Evolutionary conservation across 2,329 filamentous ascomycete genomes (phyloP).

Genomic region (Cladosporium cucumerinum): DNA sequence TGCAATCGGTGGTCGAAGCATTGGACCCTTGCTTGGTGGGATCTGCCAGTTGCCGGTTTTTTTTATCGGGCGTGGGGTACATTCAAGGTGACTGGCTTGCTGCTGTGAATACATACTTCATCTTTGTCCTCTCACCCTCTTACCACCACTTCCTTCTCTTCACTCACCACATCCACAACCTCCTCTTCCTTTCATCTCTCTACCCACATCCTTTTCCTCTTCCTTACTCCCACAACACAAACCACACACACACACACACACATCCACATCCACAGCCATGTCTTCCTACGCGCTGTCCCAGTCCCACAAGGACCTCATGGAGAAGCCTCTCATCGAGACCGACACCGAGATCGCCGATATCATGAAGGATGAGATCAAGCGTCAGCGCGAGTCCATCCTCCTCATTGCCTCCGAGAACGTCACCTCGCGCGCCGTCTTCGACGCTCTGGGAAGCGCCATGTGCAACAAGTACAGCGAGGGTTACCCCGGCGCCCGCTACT

Average conservation of each 20-base stretch:
- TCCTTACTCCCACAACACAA: neutral
- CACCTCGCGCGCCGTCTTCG: constrained; percentile 95
- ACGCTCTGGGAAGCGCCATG: constrained; percentile 91
- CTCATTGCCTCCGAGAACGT: constrained; percentile 99
- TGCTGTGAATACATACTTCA: neutral
- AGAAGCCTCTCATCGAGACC: constrained; percentile 86
- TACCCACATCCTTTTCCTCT: neutral
- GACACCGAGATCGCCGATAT: constrained; percentile 95
- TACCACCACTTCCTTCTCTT: neutral
- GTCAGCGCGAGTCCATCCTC: constrained; percentile 97
- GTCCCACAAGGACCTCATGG: constrained; percentile 76
- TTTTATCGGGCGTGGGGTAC: constrained; percentile 3
- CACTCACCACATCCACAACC: neutral
- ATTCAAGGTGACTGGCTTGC: neutral
- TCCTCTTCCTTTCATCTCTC: neutral
- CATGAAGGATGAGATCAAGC: constrained; percentile 95
- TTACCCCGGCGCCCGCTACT: constrained; percentile 96
- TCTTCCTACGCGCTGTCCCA: constrained; percentile 60
- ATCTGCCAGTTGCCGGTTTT: constrained; percentile 1
- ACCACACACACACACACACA: too few relatives aligned
- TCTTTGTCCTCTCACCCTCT: neutral
- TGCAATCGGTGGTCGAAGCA: neutral
- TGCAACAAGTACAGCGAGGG: constrained; percentile 98
- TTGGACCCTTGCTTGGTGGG: neutral
- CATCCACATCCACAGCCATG: constrained; percentile 8